Conservation (phyloP, 2,329 filamentous ascomycete genomes). For the Iodosphaeria phyllophila region DNA sequence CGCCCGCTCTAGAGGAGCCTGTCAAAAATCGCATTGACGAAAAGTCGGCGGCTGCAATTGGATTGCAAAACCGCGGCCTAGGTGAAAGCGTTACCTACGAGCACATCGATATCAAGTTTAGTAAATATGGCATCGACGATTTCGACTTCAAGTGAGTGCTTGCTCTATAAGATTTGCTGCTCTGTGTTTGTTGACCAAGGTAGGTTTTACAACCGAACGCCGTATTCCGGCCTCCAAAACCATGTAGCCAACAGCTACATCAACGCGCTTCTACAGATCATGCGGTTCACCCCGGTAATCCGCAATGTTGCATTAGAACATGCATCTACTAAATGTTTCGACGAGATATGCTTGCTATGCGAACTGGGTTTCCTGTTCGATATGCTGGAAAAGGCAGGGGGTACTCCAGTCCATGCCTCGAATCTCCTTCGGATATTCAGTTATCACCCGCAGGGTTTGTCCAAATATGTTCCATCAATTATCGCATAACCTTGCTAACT, state of each 20-base stretch:
- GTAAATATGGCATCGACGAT: conserved; percentile 96
- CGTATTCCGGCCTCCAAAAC: conserved; percentile 80
- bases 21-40: conserved; percentile 39
- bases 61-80: conserved; percentile 55
- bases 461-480: conserved; percentile 4
- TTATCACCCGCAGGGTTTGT: conserved; percentile 51
- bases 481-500: conserved; percentile 4
- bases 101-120: conserved; percentile 96
- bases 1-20: conserved; percentile 21
- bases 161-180: background rate
- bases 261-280: conserved; percentile 77
- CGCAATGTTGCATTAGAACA: conserved; percentile 81
- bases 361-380: conserved; percentile 93
- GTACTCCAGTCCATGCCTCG: conserved; percentile 87
- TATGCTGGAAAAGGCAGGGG: conserved; percentile 92
- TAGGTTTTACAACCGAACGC: conserved; percentile 87
- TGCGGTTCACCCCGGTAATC: conserved; percentile 76
- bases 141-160: conserved; percentile 74
- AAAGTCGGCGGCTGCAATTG: conserved; percentile 46
- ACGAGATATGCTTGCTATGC: conserved; percentile 73
- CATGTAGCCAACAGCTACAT: conserved; percentile 96
- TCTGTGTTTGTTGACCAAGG: conserved; percentile 1
- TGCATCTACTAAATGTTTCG: conserved; percentile 66
- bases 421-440: conserved; percentile 86
- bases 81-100: conserved; percentile 81